These are phyloP conservation scores for Brasenia schreberi DNA, from an alignment of 164 flowering plant species.

Conservation along the genomic window DNA sequence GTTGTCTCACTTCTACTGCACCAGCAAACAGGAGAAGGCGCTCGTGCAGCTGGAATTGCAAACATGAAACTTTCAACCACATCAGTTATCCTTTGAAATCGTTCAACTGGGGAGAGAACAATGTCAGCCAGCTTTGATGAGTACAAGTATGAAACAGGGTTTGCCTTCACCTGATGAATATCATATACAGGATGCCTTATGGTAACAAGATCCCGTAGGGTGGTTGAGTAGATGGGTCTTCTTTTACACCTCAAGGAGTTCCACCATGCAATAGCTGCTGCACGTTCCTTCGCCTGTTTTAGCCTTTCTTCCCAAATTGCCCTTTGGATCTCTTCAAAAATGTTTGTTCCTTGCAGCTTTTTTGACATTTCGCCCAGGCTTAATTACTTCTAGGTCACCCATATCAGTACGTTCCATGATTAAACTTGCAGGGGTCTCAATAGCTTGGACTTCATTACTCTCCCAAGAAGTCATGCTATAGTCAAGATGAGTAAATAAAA, in stretches of 20 bases:
- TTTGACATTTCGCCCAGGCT: conserved; percentile 8
- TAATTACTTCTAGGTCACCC: conserved; percentile 15
- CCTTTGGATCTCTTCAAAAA: conserved; percentile 75
- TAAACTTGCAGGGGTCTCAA: conserved; percentile 58
- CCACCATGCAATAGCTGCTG: conserved; percentile 94
- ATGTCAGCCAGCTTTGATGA: conserved; percentile 78
- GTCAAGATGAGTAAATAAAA: conserved; percentile 78
- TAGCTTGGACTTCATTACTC: conserved; percentile 53
- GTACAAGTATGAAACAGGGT: conserved; percentile 35
- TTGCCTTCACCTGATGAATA: conserved; percentile 36
- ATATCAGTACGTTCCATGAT: conserved; percentile 27
- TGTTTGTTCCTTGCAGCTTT: conserved; percentile 36
- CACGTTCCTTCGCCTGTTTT: conserved; percentile 59
- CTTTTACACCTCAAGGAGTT: conserved; percentile 74
- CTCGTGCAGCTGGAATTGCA: conserved; percentile 96
- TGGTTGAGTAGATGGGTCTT: conserved; percentile 67
- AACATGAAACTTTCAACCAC: conserved; percentile 84
- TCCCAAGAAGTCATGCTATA: conserved; percentile 90
- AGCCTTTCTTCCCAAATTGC: conserved; percentile 64
- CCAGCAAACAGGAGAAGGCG: conserved; percentile 75
- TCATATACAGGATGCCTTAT: conserved; percentile 53
- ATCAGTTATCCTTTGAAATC: conserved; percentile 51
- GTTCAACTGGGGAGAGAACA: conserved; percentile 73
- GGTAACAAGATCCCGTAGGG: conserved; percentile 48
- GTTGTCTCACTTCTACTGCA: conserved; percentile 51